Evolutionary conservation across 768 basidiomycete species (phyloP).

Genomic region (Kwoniella sp.): DNA sequence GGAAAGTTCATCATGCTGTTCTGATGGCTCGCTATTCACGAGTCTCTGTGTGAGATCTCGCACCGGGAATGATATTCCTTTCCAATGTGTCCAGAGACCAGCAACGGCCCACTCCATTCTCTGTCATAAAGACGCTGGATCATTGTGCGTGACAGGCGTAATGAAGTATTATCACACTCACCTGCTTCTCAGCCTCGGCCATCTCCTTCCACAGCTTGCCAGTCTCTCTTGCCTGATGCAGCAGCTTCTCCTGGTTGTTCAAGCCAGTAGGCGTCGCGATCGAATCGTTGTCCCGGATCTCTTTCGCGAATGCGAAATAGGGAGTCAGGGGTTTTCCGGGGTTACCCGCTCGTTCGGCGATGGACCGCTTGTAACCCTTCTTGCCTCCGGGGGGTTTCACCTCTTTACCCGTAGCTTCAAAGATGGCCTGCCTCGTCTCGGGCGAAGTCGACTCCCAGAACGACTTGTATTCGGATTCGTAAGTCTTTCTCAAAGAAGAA

Average conservation of each 20-base stretch:
- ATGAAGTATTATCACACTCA: constrained; percentile 18
- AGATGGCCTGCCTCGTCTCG: constrained; percentile 30
- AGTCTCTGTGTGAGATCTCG: too few relatives aligned
- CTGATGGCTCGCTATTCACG: too few relatives aligned
- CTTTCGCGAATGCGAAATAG: constrained; percentile 38
- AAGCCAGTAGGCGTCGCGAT: constrained; percentile 8
- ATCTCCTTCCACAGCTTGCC: constrained; percentile 39
- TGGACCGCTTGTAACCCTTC: constrained; percentile 18
- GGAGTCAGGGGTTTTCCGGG: constrained; percentile 36
- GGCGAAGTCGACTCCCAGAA: constrained; percentile 32
- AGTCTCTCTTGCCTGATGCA: constrained; percentile 27
- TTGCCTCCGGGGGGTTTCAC: constrained; percentile 37
- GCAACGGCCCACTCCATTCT: too few relatives aligned
- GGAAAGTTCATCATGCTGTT: too few relatives aligned
- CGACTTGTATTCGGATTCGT: constrained; percentile 30
- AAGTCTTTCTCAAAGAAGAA: constrained; percentile 16
- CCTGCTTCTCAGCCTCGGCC: constrained; percentile 38
- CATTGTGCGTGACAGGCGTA: too few relatives aligned
- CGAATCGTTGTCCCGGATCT: constrained; percentile 26
- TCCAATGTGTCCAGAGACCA: too few relatives aligned
- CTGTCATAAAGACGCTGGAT: too few relatives aligned
- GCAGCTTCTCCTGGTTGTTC: constrained; percentile 5
- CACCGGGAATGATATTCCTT: too few relatives aligned
- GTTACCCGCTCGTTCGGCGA: constrained; percentile 27
- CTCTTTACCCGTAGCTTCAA: constrained; percentile 35